Evolutionary conservation across 2,329 filamentous ascomycete genomes (phyloP).

Genomic region (Fragosphaeria purpurea): DNA sequence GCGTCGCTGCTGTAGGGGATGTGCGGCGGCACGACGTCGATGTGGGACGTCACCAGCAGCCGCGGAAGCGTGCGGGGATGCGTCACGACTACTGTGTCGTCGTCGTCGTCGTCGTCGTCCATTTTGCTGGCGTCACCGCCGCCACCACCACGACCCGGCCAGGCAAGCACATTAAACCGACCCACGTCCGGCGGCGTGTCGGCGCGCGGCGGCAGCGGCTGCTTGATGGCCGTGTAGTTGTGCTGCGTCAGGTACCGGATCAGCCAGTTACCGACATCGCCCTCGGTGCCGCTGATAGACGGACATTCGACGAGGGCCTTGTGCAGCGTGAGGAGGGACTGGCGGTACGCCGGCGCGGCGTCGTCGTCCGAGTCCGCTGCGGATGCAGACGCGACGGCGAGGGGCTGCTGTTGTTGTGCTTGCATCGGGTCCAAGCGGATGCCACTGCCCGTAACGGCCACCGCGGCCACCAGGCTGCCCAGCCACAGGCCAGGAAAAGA

Average conservation of each 20-base stretch:
- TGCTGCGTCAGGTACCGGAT: conserved; percentile 48
- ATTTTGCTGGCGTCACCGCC: conserved; percentile 25
- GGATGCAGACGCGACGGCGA: not conserved
- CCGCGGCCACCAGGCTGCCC: not conserved
- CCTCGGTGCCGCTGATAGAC: conserved; percentile 62
- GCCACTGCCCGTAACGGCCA: not conserved
- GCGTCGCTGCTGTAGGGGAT: conserved; percentile 55
- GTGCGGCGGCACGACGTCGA: conserved; percentile 67
- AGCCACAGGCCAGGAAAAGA: not conserved
- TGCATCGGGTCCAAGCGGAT: not conserved
- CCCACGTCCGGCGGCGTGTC: conserved; percentile 19
- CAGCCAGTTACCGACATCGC: conserved; percentile 58
- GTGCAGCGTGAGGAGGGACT: conserved; percentile 59
- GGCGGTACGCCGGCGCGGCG: conserved; percentile 28
- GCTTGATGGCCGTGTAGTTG: conserved; percentile 33
- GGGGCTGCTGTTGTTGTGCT: not conserved
- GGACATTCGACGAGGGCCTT: conserved; percentile 62
- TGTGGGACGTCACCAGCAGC: conserved; percentile 67
- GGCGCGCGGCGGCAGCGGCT: conserved; percentile 26
- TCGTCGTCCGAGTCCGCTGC: not conserved
- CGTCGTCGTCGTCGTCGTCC: conserved; percentile 29
- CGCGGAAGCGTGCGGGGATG: conserved; percentile 27
- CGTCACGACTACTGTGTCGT: conserved; percentile 17
- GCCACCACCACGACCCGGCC: conserved; percentile 33
- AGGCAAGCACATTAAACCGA: conserved; percentile 72